phyloP scores from a whole-genome alignment of 1,284 basidiomycete genomes.

The Ustilago trichophora region DNA sequence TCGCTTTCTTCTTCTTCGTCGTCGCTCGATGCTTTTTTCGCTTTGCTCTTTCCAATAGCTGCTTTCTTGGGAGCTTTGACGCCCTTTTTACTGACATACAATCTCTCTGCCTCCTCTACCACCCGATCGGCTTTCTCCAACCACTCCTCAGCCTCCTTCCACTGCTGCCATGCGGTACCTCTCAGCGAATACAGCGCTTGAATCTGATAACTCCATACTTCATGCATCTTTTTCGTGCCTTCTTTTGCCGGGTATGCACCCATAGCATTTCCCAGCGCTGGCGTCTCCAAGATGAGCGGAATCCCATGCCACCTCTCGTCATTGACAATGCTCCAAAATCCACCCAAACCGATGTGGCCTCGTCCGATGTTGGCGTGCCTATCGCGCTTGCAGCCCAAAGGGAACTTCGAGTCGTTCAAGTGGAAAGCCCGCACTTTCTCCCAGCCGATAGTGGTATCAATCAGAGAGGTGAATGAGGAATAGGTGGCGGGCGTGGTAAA shows the following conservation, averaged over 20 bases:
- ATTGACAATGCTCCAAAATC: constrained; percentile 76
- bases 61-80: too few relatives aligned
- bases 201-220: constrained; percentile 72
- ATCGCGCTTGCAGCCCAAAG: constrained; percentile 76
- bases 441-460: constrained; percentile 76
- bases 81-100: constrained; percentile 16
- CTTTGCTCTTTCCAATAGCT: background rate
- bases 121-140: constrained; percentile 13
- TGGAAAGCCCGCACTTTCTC: constrained; percentile 79
- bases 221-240: constrained; percentile 65
- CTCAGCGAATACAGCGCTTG: constrained; percentile 70
- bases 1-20: constrained; percentile 11
- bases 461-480: constrained; percentile 70
- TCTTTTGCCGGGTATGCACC: constrained; percentile 21
- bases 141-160: constrained; percentile 26
- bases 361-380: constrained; percentile 86
- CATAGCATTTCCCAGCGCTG: constrained; percentile 59
- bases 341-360: constrained; percentile 74
- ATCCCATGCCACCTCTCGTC: constrained; percentile 77
- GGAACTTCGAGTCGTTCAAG: constrained; percentile 81
- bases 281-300: constrained; percentile 84
- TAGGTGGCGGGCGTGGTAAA: constrained; percentile 72
- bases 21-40: background rate
- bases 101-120: constrained; percentile 7
- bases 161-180: constrained; percentile 37